Percentiles rank a stretch among this genome's conserved stretches.
phyloP scores from a whole-genome alignment of 306 rosid species.

The Prunus armeniaca region DNA sequence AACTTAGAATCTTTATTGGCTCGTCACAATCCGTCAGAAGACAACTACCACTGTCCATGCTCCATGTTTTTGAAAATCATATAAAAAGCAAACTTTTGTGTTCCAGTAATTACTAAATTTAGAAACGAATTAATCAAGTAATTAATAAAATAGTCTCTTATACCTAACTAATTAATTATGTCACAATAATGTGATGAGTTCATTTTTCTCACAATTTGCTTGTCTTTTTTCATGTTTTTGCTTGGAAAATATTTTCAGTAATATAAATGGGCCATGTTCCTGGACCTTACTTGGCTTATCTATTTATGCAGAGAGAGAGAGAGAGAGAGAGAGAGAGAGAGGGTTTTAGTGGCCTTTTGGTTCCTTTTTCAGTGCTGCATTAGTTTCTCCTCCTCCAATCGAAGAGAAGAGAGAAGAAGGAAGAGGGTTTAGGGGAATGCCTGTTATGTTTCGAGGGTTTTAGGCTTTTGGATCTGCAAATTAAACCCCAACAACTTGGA shows the following conservation, averaged over 20 bases:
- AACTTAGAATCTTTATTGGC: background rate
- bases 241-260: background rate
- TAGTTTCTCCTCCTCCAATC: background rate
- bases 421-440: background rate
- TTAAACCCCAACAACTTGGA: background rate
- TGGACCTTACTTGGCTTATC: conserved; percentile 6
- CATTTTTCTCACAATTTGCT: too few species aligned
- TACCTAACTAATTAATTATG: background rate
- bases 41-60: conserved; percentile 1
- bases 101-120: background rate
- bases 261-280: background rate
- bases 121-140: background rate
- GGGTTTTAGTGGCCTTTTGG: background rate
- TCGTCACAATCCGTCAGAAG: background rate
- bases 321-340: too few species aligned
- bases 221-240: too few species aligned
- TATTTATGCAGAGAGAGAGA: background rate
- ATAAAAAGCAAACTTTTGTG: background rate
- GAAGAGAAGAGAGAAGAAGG: background rate
- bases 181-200: background rate
- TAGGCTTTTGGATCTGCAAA: background rate
- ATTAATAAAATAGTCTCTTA: background rate
- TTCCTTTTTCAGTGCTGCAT: background rate
- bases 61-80: background rate
- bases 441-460: background rate